A percentile compares a stretch with the other conserved stretches of the same genome.
Evolutionary conservation across 106 monocot genomes (phyloP).

Genomic region (Phalaenopsis aphrodite): DNA sequence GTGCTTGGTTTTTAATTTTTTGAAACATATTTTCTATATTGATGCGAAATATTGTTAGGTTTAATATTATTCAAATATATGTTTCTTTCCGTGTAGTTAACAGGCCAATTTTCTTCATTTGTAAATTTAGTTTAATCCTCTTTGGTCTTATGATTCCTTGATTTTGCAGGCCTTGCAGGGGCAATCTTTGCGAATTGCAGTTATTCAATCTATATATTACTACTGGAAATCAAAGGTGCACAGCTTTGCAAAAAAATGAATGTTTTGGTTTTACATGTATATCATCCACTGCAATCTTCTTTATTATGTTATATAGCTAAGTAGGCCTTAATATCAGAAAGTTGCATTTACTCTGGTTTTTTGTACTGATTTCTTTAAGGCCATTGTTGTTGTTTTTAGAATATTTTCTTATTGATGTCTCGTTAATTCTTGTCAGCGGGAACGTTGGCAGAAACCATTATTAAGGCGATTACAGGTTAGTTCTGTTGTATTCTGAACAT

Average conservation of each 20-base stretch:
- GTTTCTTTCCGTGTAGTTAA: background rate
- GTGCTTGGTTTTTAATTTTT: background rate
- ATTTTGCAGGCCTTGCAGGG: conserved; percentile 40
- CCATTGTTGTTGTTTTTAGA: background rate
- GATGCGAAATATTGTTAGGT: background rate
- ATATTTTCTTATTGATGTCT: conserved; percentile 23
- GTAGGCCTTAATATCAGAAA: background rate
- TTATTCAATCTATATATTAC: conserved; percentile 50
- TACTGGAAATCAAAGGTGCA: conserved; percentile 63
- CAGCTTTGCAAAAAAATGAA: background rate
- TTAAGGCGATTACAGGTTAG: conserved; percentile 86
- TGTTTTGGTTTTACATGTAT: background rate
- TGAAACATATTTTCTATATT: background rate
- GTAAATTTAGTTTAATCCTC: background rate
- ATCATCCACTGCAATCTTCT: background rate
- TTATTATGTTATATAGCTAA: background rate
- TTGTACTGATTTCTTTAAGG: background rate
- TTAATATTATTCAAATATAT: background rate
- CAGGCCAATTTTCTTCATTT: background rate
- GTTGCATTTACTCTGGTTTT: background rate
- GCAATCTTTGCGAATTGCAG: conserved; percentile 24
- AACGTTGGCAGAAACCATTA: conserved; percentile 94
- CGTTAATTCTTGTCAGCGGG: conserved; percentile 55
- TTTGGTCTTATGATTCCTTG: background rate
- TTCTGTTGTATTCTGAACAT: conserved; percentile 9